phyloP scores from a whole-genome alignment of 2,329 filamentous ascomycete species.

The Pseudofabraea citricarpa region DNA sequence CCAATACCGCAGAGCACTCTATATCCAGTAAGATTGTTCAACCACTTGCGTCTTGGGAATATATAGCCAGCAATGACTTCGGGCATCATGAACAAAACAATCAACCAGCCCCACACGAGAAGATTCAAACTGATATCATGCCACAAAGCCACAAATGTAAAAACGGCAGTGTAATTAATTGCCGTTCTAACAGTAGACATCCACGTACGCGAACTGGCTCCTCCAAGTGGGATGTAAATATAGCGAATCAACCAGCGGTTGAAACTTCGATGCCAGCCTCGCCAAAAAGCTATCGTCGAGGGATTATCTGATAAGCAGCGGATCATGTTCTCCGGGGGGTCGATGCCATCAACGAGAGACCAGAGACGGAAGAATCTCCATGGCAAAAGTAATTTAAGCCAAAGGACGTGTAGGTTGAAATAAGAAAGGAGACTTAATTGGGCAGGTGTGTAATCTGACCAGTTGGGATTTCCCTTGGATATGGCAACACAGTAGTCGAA shows the following conservation, averaged over 20 bases:
- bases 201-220: constrained; percentile 47
- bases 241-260: constrained; percentile 95
- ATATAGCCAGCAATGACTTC: constrained; percentile 69
- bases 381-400: constrained; percentile 92
- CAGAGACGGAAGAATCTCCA: constrained; percentile 99
- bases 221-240: constrained; percentile 87
- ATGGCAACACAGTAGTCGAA: constrained; percentile 94
- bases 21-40: constrained; percentile 64
- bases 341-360: constrained; percentile 83
- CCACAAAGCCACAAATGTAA: constrained; percentile 97
- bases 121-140: constrained; percentile 91
- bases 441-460: constrained; percentile 78
- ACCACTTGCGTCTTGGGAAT: constrained; percentile 70
- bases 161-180: constrained; percentile 76
- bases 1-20: constrained; percentile 77
- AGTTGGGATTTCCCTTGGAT: constrained; percentile 71
- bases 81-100: constrained; percentile 89
- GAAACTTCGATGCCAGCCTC: constrained; percentile 90
- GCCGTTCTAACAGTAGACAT: constrained; percentile 52
- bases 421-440: constrained; percentile 88
- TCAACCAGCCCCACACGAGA: constrained; percentile 94
- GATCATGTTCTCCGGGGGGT: constrained; percentile 97
- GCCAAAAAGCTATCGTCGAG: constrained; percentile 88
- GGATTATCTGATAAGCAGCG: constrained; percentile 96
- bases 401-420: constrained; percentile 96